Base-by-base conservation (phyloP, 1,139 yeast species). In the Suhomyces atakaporum region DNA sequence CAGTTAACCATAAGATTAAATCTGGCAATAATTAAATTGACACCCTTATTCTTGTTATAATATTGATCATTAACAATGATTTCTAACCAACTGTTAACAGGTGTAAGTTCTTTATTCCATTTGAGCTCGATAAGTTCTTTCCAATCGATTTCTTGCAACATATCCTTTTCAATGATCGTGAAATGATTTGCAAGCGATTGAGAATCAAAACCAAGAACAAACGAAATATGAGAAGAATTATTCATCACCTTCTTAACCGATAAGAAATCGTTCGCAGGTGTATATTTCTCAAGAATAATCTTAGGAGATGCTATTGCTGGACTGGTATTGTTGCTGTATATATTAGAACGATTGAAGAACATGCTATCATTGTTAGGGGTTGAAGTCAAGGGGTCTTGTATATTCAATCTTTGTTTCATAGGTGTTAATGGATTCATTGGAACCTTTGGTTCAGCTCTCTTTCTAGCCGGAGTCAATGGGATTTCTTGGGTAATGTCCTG, bases 1-100 rank as follows among this genome's bases (percentile, higher is more conserved):
- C 98, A 92, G 54, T 87, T 87, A 5, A 87, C 88, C 73, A 87
- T 84, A 38, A 92, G 66, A 53, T 90, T 89, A 66, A 90, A 92
- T 47, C 98, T 71, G 0, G 95, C 76, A 36, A 89, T 82, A n/a
- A 88, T 92, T 35, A 90, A 63, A 49, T 87, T 88, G 20, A 88
- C 81, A 0, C 97, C 96, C 21, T 81, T 76, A 39, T 79, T 66
- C 14, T 62, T 59, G 40, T 53, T 54, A 49, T 62, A 69, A 49
- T 69, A 70, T 40, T 75, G 76, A 36, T 80, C 80, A 47, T 80
- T 78, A 1, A 84, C 77, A 33, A 90, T 66, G 24, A 87, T 73
- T 48, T 82, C 85, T 19, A 89, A 65, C 98, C 98, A 92, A 53
- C 94, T 84, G 45, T 81, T 82, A n/a, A 82, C 82, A 0, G 90